phyloP scores from a whole-genome alignment of 2,329 filamentous ascomycete species.

The Xylariomycetidae sp. region DNA sequence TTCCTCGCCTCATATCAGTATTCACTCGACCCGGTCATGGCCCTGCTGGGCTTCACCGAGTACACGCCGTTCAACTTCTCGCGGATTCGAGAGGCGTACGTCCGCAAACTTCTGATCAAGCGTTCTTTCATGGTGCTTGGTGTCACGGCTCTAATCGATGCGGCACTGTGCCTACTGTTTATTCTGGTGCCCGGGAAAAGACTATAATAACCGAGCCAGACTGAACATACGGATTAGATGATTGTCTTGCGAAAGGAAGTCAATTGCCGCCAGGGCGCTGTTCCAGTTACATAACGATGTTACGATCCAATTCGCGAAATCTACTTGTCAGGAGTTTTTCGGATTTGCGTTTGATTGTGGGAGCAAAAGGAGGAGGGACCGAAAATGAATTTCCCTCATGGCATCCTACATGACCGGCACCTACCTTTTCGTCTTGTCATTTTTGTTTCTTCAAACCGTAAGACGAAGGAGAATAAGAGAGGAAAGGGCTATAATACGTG shows the following conservation, averaged over 20 bases:
- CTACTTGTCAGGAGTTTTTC: too few species aligned
- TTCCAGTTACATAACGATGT: constrained; percentile 2
- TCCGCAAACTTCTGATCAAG: constrained; percentile 78
- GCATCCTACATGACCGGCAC: too few species aligned
- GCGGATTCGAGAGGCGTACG: constrained; percentile 82
- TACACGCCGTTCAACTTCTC: constrained; percentile 95
- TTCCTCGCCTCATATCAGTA: constrained; percentile 90
- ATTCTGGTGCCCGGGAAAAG: constrained; percentile 90
- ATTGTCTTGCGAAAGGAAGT: too few species aligned
- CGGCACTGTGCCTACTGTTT: constrained; percentile 83
- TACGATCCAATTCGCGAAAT: too few species aligned
- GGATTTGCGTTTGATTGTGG: too few species aligned
- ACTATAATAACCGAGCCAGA: constrained; percentile 57
- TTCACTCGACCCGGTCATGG: constrained; percentile 86
- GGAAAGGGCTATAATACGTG: too few species aligned
- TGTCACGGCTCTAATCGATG: constrained; percentile 71
- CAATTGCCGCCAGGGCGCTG: background rate
- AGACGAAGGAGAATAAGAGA: too few species aligned
- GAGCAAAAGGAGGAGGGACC: too few species aligned
- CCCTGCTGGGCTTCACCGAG: constrained; percentile 85
- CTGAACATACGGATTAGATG: too few species aligned
- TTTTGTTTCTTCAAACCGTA: too few species aligned
- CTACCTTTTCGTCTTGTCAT: too few species aligned
- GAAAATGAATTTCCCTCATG: too few species aligned
- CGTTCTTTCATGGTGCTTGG: constrained; percentile 76